Base-by-base conservation (phyloP, 139 green algal genomes). In the Spirogloea muscicola region DNA sequence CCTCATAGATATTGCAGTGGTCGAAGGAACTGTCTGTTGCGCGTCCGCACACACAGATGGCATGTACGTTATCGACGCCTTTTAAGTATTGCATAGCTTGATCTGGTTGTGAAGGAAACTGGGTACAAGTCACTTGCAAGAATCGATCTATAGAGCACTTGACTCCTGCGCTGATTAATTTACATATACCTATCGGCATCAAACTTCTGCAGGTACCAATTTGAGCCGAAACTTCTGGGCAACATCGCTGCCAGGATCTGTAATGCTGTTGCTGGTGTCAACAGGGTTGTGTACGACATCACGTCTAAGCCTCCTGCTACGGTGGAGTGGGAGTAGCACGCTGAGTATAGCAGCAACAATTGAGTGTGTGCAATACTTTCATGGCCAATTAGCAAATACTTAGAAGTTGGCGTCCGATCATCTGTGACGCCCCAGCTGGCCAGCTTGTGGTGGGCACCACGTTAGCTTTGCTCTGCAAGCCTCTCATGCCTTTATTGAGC, bases 271-370 rank as follows among this genome's bases (percentile, higher is more conserved):
- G 81, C 84, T 9, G 72, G 40, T 36, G 91, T 98, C 3, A 98
- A 98, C 85, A 83, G 94, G 1, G 94, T 98, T 0, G 89, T 95
- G 21, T 98, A 98, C 73, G 94, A 98, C 83, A 90, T 98, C 60
- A 97, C 93, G 16, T 91, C 74, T 85, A 98, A 98, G 85, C 94
- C 94, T 18, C 93, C 94, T 4, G 87, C 89, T 33, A 98, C 94
- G 29, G 96, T 98, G 48, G 94, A 98, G 75, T 98, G 94, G 94
- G 94, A 98, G 71, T 98, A 51, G 43, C 13, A 25, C 13, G 10
- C 13, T 51, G 10, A 51, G 43, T 51, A 51, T 13, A 51, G 10
- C 13, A 13, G 13, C 10, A 13, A 10, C 10, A 51, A 51, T 51
- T 51, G 43, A 51, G 10, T 10, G 43, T 51, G 13, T 51, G 43